Percentiles rank a stretch among this genome's conserved stretches.
These are phyloP conservation scores for Aureobasidium sp. DNA, from an alignment of 2,329 filamentous ascomycete species.

Conservation along the genomic window DNA sequence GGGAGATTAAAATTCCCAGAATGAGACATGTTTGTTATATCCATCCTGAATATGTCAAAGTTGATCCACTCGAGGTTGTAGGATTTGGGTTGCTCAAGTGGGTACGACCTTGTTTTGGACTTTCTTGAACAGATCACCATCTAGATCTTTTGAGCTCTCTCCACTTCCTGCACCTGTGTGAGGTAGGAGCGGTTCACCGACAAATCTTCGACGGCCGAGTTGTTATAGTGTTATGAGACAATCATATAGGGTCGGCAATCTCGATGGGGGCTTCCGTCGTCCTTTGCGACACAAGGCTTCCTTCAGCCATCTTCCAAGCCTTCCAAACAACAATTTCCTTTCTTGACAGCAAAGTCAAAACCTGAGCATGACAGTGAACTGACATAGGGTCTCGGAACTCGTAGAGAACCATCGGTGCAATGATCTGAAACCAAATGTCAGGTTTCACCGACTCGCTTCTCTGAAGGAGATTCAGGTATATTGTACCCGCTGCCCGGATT, in stretches of 20 bases:
- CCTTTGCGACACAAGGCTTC: neutral
- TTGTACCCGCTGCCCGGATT: neutral
- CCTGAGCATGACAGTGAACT: neutral
- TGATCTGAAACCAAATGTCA: neutral
- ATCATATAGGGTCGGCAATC: neutral
- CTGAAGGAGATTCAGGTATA: neutral
- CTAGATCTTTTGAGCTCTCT: neutral
- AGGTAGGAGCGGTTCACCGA: neutral
- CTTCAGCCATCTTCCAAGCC: neutral
- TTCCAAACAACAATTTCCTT: neutral
- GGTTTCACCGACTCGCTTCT: neutral
- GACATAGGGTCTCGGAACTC: neutral
- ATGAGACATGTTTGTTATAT: neutral
- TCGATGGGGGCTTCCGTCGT: neutral
- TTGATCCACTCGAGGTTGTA: neutral
- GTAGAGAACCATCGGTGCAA: neutral
- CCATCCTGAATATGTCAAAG: neutral
- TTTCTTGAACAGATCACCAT: too few relatives aligned
- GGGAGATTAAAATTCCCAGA: neutral
- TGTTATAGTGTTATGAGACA: neutral
- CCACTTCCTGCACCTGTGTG: neutral
- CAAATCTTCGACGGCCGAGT: neutral
- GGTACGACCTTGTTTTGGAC: neutral
- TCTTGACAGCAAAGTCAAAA: neutral
- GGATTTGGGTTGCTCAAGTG: neutral